Evolutionary conservation across 139 green algal species (phyloP).

Genomic region (Chlorella sp.): DNA sequence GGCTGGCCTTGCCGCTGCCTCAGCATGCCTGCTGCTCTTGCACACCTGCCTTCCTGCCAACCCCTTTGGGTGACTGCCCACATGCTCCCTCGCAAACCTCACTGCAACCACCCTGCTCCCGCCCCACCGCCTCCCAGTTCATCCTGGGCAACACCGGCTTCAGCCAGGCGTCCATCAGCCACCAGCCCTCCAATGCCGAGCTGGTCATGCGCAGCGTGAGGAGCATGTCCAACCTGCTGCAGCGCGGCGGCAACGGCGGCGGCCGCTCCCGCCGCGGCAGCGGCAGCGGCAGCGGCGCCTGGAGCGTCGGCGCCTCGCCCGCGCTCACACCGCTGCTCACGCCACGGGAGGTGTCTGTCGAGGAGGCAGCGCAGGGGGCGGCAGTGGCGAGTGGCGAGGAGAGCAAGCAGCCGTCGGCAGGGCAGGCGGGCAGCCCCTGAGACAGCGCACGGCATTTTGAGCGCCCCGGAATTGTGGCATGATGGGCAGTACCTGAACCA

Average conservation of each 20-base stretch:
- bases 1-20: too few species aligned
- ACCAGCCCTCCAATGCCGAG: conserved; percentile 73
- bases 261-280: not conserved
- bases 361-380: not conserved
- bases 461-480: too few species aligned
- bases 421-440: too few species aligned
- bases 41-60: too few species aligned
- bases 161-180: conserved; percentile 62
- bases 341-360: not conserved
- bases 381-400: not conserved
- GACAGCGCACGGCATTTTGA: too few species aligned
- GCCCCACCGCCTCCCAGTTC: conserved; percentile 49
- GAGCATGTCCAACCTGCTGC: not conserved
- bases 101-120: not conserved
- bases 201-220: conserved; percentile 47
- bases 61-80: too few species aligned
- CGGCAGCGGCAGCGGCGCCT: not conserved
- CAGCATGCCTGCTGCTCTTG: too few species aligned
- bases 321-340: too few species aligned
- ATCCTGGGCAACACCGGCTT: conserved; percentile 88
- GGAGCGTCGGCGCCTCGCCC: too few species aligned
- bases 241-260: not conserved
- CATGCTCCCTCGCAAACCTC: too few species aligned
- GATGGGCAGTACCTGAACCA: too few species aligned
- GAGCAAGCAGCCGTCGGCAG: too few species aligned